Percentiles rank a stretch among this genome's conserved stretches.
These are phyloP conservation scores for Aspergillaceae sp. DNA, from an alignment of 2,329 filamentous ascomycete species.

Conservation along the genomic window DNA sequence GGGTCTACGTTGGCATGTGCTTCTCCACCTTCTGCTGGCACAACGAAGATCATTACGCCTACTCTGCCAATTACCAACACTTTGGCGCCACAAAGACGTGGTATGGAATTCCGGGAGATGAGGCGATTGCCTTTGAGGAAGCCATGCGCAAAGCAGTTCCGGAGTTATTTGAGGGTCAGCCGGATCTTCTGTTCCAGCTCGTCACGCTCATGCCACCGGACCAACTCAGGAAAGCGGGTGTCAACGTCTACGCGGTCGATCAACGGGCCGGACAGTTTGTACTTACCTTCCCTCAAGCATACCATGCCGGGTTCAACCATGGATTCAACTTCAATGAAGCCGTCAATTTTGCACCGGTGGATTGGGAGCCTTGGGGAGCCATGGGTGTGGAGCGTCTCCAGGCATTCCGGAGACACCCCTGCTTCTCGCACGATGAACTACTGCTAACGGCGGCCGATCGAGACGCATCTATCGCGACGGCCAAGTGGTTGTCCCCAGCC, in stretches of 20 bases:
- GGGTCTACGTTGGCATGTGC: constrained; percentile 99
- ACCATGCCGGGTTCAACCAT: constrained; percentile 97
- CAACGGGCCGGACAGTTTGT: constrained; percentile 94
- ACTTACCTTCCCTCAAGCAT: constrained; percentile 92
- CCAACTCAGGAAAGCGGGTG: constrained; percentile 83
- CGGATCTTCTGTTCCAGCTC: constrained; percentile 89
- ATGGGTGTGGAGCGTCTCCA: constrained; percentile 78
- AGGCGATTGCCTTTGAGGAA: constrained; percentile 87
- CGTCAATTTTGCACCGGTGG: constrained; percentile 89
- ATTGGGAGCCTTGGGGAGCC: constrained; percentile 91
- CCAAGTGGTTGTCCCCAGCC: constrained; percentile 89
- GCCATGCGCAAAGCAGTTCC: constrained; percentile 94
- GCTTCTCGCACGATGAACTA: constrained; percentile 94
- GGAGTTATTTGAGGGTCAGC: constrained; percentile 92
- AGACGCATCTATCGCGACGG: constrained; percentile 74
- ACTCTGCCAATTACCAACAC: constrained; percentile 97
- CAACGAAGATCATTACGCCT: constrained; percentile 95
- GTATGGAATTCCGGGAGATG: constrained; percentile 93
- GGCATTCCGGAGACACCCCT: constrained; percentile 81
- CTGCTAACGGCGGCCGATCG: constrained; percentile 81
- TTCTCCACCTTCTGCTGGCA: constrained; percentile 99
- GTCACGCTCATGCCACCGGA: constrained; percentile 94
- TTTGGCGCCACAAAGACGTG: constrained; percentile 98
- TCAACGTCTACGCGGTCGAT: constrained; percentile 89
- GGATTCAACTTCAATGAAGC: constrained; percentile 99